Conservation (phyloP, 2,329 filamentous ascomycete species). For the Catunica adiposa region DNA sequence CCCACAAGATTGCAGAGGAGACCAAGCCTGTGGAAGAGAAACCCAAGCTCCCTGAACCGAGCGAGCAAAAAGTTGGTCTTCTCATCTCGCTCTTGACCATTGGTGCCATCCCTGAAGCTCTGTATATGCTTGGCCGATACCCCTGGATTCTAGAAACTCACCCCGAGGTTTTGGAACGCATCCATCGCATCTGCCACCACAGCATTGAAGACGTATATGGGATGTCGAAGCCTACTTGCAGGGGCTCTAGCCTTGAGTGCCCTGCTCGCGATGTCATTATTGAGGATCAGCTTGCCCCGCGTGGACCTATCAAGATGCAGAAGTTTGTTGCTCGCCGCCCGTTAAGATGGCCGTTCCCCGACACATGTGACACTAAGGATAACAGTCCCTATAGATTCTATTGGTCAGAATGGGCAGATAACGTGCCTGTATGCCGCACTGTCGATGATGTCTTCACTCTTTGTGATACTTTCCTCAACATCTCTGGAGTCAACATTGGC, state of each 20-base stretch:
- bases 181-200: conserved; percentile 74
- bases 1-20: conserved; percentile 9
- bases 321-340: conserved; percentile 47
- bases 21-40: conserved; percentile 28
- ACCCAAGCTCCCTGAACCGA: conserved; percentile 47
- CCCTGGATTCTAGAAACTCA: conserved; percentile 82
- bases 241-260: neutral
- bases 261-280: conserved; percentile 20
- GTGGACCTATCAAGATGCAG: conserved; percentile 48
- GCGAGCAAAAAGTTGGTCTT: conserved; percentile 75
- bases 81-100: conserved; percentile 77
- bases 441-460: conserved; percentile 83
- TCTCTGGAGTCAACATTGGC: conserved; percentile 79
- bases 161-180: conserved; percentile 59
- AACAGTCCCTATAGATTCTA: conserved; percentile 80
- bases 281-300: conserved; percentile 50
- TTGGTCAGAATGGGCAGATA: conserved; percentile 94
- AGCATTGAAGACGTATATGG: conserved; percentile 58
- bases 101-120: conserved; percentile 77
- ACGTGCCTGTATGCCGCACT: conserved; percentile 75
- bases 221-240: conserved; percentile 2
- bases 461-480: conserved; percentile 66
- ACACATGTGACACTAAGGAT: conserved; percentile 58
- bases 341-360: conserved; percentile 70
- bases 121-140: conserved; percentile 83